Evolutionary conservation across 768 basidiomycete species (phyloP), one percentile per base, ranked within the genome.

Genomic region (Albatrellus ellisii): DNA sequence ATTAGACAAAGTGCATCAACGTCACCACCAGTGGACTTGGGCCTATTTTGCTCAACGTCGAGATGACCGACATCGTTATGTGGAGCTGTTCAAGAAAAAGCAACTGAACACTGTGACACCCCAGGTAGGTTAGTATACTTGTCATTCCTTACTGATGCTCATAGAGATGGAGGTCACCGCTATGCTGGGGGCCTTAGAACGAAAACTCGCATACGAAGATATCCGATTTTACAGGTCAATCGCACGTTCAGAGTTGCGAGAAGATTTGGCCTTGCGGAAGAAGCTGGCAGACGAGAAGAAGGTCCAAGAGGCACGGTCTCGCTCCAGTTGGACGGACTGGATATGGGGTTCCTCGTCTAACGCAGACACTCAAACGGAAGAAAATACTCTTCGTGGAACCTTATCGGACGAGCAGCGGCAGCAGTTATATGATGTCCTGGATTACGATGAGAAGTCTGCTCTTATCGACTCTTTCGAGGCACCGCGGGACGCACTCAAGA

Each of bases 151-250:
- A 25, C 28, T 12, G 12, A 20, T 34, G 32, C 43, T 34, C 7
- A 17, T 10, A 33, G 12, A 8, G 4, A 27, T 4, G 36, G 40
- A 83, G 79, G 79, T 81, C 44, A 41, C 59, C 27, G 54, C 59
- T 48, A 62, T 54, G 6, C 62, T 92, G 24, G 72, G 78, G 35
- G 65, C 60, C 0, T 62, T 98, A 42, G 95, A 99, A 58, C 65
- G 59, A 49, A 89, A 88, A 56, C 68, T 98, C 22, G 71, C 79
- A 0, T 98, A 97, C 51, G 89, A 94, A 58, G 95, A 98, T 54
- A 79, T 99, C 39, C 80, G 94, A 3, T 95, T 97, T 62, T 99
- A 98, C 63, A 78, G 95, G 25, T 97, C 91, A 3, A 88, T 98
- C 46, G 87, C 90, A 0, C 79, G 87, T 21, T 89, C 89, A 2